phyloP scores from a whole-genome alignment of 169 alveolate genomes.

The Cryptosporidium muris region DNA sequence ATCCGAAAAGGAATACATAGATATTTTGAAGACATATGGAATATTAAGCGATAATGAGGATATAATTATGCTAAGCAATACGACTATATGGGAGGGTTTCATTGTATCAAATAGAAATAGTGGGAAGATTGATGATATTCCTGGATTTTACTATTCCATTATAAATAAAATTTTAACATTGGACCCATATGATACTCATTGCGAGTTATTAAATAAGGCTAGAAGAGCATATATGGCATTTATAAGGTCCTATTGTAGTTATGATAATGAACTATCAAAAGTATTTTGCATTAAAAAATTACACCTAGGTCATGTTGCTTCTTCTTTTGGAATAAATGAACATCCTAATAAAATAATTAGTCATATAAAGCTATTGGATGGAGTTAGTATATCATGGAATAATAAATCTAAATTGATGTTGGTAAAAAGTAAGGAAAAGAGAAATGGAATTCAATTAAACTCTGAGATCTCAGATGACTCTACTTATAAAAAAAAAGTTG shows the following conservation, averaged over 20 bases:
- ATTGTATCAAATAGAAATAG: slow-evolving; percentile 18
- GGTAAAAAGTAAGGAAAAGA: neutral
- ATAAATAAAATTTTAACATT: slow-evolving; percentile 52
- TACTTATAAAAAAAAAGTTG: neutral
- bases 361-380: slow-evolving; percentile 48
- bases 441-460: neutral
- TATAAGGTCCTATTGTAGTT: slow-evolving; percentile 62
- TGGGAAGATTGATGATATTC: slow-evolving; percentile 54
- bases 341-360: slow-evolving; percentile 61
- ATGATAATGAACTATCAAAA: slow-evolving; percentile 59
- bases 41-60: slow-evolving; percentile 1
- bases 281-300: slow-evolving; percentile 54
- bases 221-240: slow-evolving; percentile 68
- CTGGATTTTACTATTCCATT: slow-evolving; percentile 62
- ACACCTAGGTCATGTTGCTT: slow-evolving; percentile 67
- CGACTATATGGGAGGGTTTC: slow-evolving; percentile 68
- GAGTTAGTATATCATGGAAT: slow-evolving; percentile 21
- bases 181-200: slow-evolving; percentile 35
- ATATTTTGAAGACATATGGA: slow-evolving; percentile 30
- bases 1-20: slow-evolving; percentile 69
- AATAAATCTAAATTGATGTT: neutral
- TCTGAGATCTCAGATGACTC: neutral
- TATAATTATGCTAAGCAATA: slow-evolving; percentile 27
- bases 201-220: slow-evolving; percentile 58
- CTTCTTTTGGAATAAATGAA: slow-evolving; percentile 67